Evolutionary conservation across 2,329 filamentous ascomycete species (phyloP), one percentile per base, ranked within the genome.

Genomic region (Penicillium brasilianum): DNA sequence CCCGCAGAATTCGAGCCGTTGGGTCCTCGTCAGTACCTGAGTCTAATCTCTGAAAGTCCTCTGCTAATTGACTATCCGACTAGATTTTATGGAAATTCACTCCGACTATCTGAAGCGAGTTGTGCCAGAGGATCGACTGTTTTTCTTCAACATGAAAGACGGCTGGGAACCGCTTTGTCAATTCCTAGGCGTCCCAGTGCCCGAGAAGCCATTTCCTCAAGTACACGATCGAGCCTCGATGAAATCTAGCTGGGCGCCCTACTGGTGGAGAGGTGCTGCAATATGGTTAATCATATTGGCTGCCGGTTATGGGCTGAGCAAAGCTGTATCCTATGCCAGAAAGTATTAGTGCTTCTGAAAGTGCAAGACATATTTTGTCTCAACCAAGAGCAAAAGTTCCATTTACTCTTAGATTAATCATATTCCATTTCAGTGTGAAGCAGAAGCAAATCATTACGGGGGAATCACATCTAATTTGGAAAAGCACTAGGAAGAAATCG

Each of bases 101-200:
- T 61, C 52, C 37, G 56, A 54, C n/a, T 62, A 55, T 46, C 55
- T 67, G 25, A 48, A 58, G 37, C 44, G 46, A 14, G 41, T 52
- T 11, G 57, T 62, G 11, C 46, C 52, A 18, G 34, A 39, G 55
- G 30, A 57, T 44, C 37, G 58, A 52, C 43, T 64, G 16, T 41
- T 62, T 7, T 34, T 62, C 13, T 62, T 66, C 55, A 59, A 66
- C 32, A 49, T 63, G 20, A 54, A 59, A 1, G 75, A 81, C 41
- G 78, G 78, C 0, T 83, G 80, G 80, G 73, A 69, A 18, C 75
- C 77, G 16, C 68, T 83, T 22, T 82, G 80, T 64, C 64, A 72
- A 57, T 80, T 81, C 50, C 56, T 81, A 39, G 75, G 69, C 0
- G 76, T 74, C 37, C 67, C 73, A 11, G 67, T 76, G 2, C 78